Evolutionary conservation across 2,329 filamentous ascomycete genomes (phyloP).

Genomic region (Diplocarpon mali): DNA sequence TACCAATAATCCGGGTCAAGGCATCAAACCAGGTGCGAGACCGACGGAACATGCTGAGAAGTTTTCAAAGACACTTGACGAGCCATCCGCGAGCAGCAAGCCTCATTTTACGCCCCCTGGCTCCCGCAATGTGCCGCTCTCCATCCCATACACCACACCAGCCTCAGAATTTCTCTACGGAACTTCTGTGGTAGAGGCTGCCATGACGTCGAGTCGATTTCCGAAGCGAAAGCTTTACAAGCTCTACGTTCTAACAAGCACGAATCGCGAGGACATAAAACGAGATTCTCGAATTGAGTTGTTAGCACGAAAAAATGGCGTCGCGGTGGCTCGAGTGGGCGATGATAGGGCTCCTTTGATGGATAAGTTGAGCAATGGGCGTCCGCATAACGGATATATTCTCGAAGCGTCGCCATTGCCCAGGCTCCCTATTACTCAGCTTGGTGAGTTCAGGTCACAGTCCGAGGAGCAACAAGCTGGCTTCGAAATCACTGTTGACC

Average conservation of each 20-base stretch:
- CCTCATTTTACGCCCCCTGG: neutral
- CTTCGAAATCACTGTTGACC: conserved; percentile 49
- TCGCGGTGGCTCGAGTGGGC: conserved; percentile 47
- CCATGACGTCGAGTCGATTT: conserved; percentile 44
- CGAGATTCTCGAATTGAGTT: conserved; percentile 34
- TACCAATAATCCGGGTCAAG: neutral
- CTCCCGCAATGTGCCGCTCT: conserved; percentile 23
- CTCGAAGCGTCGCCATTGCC: conserved; percentile 81
- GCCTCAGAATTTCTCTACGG: conserved; percentile 91
- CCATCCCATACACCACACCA: conserved; percentile 64
- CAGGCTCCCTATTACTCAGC: conserved; percentile 50
- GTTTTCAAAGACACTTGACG: neutral
- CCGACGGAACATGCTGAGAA: neutral
- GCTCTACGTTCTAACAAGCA: conserved; percentile 62
- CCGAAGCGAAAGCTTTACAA: conserved; percentile 66
- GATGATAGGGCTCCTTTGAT: conserved; percentile 56
- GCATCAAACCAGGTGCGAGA: neutral
- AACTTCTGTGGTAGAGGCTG: conserved; percentile 67
- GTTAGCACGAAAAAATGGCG: conserved; percentile 36
- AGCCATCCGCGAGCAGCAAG: neutral
- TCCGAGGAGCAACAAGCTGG: conserved; percentile 28
- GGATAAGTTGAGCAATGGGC: conserved; percentile 70
- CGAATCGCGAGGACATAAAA: conserved; percentile 39
- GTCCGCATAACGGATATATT: conserved; percentile 84
- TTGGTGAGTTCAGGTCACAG: conserved; percentile 30